These are phyloP conservation scores for Mycena galopus DNA, from an alignment of 768 basidiomycete genomes.

Conservation along the genomic window DNA sequence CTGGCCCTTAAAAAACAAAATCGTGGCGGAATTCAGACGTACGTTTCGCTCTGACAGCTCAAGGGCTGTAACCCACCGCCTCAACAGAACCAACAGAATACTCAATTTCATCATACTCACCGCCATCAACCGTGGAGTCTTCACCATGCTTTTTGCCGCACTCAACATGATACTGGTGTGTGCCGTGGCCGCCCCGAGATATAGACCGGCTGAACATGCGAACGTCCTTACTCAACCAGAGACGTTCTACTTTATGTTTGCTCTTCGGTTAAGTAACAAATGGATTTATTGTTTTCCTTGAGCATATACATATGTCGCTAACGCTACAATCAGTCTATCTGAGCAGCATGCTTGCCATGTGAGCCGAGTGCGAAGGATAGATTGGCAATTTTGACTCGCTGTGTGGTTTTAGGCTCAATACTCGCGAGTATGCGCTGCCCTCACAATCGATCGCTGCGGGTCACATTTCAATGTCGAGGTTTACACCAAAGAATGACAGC, in stretches of 20 bases:
- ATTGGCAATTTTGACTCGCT: neutral
- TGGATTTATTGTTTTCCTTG: neutral
- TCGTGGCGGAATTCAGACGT: conserved; percentile 18
- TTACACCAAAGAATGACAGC: neutral
- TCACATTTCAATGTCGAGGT: neutral
- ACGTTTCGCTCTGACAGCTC: neutral
- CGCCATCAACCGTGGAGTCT: conserved; percentile 12
- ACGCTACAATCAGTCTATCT: neutral
- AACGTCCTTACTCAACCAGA: neutral
- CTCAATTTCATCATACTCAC: conserved; percentile 19
- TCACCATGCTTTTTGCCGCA: neutral
- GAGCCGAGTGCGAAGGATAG: neutral
- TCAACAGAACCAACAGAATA: conserved; percentile 9
- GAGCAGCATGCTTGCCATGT: conserved; percentile 17
- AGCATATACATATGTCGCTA: neutral
- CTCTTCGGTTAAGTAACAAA: conserved; percentile 1
- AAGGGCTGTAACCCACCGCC: too few relatives aligned
- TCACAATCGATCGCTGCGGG: neutral
- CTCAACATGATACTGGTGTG: conserved; percentile 11
- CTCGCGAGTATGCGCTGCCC: neutral
- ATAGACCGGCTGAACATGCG: neutral
- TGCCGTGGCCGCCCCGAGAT: too few relatives aligned
- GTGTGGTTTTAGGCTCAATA: conserved; percentile 1
- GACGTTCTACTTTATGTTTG: conserved; percentile 24
- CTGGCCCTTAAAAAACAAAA: conserved; percentile 2